Evolutionary conservation across 1,284 basidiomycete genomes (phyloP).

Genomic region (Rhodofomes roseus): DNA sequence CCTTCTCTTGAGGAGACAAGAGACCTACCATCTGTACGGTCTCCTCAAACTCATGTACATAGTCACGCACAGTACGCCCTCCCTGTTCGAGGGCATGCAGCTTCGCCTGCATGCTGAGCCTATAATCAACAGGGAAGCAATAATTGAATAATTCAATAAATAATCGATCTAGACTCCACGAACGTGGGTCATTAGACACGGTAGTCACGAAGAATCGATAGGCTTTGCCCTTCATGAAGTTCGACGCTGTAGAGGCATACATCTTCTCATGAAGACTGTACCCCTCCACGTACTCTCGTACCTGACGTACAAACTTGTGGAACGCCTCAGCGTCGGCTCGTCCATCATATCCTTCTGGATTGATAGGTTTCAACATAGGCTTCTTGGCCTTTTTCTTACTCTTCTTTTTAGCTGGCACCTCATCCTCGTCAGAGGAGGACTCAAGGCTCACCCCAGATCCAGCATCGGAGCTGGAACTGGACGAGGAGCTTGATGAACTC

Average conservation of each 20-base stretch:
- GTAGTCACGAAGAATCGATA: constrained; percentile 36
- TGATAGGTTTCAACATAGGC: constrained; percentile 5
- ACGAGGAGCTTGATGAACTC: neutral
- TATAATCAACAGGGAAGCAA: constrained; percentile 40
- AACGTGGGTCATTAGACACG: constrained; percentile 22
- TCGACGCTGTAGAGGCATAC: constrained; percentile 1
- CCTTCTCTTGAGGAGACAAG: constrained; percentile 25
- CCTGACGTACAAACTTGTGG: constrained; percentile 6
- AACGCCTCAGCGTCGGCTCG: constrained; percentile 1
- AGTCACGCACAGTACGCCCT: constrained; percentile 17
- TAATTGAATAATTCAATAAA: constrained; percentile 38
- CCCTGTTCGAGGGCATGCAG: constrained; percentile 16
- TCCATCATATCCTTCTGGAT: constrained; percentile 5
- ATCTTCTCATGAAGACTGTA: neutral
- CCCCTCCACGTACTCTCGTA: constrained; percentile 1
- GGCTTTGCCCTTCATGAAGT: constrained; percentile 31
- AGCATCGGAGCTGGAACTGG: neutral
- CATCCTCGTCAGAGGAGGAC: too few species aligned
- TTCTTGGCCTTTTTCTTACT: neutral
- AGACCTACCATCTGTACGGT: constrained; percentile 30
- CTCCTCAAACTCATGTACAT: constrained; percentile 29
- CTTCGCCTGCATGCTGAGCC: constrained; percentile 13
- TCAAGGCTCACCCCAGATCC: neutral
- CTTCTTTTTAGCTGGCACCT: neutral
- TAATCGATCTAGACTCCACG: constrained; percentile 24